Percentiles rank a stretch among this genome's conserved stretches.
Evolutionary conservation across 2,329 filamentous ascomycete species (phyloP).

Genomic region (Aspergillus fructus): DNA sequence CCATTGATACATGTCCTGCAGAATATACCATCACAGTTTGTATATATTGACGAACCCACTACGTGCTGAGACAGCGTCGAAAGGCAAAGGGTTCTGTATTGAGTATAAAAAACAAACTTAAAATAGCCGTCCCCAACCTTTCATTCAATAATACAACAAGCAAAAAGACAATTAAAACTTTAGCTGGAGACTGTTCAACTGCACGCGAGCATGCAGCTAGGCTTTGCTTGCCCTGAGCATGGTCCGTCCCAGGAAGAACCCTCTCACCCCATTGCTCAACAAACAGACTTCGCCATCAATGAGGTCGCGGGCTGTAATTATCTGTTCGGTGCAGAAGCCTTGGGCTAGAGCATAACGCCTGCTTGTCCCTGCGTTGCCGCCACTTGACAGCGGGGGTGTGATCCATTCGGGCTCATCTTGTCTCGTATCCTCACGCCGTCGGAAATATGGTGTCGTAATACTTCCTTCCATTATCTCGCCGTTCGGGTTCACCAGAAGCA

Average conservation of each 20-base stretch:
- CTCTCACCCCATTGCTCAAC: conserved; percentile 84
- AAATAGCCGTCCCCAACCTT: neutral
- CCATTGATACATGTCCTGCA: neutral
- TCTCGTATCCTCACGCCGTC: conserved; percentile 43
- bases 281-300: conserved; percentile 75
- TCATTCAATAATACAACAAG: neutral
- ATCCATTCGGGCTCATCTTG: conserved; percentile 62
- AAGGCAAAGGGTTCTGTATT: neutral
- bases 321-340: conserved; percentile 65
- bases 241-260: conserved; percentile 59
- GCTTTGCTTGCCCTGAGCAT: conserved; percentile 12
- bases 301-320: conserved; percentile 60
- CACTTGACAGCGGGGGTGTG: conserved; percentile 73
- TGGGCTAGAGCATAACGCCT: conserved; percentile 77
- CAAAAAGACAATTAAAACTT: neutral
- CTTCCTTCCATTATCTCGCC: conserved; percentile 81
- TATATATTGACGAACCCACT: neutral
- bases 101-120: neutral
- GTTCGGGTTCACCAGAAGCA: conserved; percentile 68
- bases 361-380: conserved; percentile 80
- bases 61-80: too few relatives aligned
- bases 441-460: conserved; percentile 76
- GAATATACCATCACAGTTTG: neutral
- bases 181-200: neutral
- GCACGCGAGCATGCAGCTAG: neutral